phyloP scores from a whole-genome alignment of 2,329 filamentous ascomycete genomes.

The Chaetomium sp. region DNA sequence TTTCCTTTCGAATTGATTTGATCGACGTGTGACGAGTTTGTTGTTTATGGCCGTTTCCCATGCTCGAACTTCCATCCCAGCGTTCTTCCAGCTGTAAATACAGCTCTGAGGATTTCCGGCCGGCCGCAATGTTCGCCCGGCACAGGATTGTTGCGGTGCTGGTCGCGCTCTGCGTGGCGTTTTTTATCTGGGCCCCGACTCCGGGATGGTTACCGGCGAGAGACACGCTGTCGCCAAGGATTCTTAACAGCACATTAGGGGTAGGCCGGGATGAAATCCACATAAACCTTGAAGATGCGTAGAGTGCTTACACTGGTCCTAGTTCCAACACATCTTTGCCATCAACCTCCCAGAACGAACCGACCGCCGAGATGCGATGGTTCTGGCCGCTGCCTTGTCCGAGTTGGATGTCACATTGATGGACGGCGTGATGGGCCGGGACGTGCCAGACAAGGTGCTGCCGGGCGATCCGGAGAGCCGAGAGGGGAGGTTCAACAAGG shows the following conservation, averaged over 20 bases:
- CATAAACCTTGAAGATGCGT: background rate
- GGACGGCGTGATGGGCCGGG: slow-evolving; percentile 37
- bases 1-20: no score
- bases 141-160: background rate
- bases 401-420: slow-evolving; percentile 40
- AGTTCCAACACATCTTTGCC: slow-evolving; percentile 49
- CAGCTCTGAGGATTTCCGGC: background rate
- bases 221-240: background rate
- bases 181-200: background rate
- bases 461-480: slow-evolving; percentile 25
- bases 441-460: slow-evolving; percentile 33
- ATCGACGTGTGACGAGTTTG: no score
- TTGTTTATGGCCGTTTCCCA: no score
- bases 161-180: background rate
- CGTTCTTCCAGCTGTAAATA: background rate
- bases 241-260: slow-evolving; percentile 5
- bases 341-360: slow-evolving; percentile 44
- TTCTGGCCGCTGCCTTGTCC: slow-evolving; percentile 40
- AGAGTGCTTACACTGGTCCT: background rate
- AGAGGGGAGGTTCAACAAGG: slow-evolving; percentile 27
- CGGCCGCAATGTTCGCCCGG: background rate
- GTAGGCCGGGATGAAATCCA: background rate
- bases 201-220: background rate
- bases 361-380: slow-evolving; percentile 46
- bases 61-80: no score